Evolutionary conservation across 306 rosid genomes (phyloP).

Genomic region (Rosa persica): DNA sequence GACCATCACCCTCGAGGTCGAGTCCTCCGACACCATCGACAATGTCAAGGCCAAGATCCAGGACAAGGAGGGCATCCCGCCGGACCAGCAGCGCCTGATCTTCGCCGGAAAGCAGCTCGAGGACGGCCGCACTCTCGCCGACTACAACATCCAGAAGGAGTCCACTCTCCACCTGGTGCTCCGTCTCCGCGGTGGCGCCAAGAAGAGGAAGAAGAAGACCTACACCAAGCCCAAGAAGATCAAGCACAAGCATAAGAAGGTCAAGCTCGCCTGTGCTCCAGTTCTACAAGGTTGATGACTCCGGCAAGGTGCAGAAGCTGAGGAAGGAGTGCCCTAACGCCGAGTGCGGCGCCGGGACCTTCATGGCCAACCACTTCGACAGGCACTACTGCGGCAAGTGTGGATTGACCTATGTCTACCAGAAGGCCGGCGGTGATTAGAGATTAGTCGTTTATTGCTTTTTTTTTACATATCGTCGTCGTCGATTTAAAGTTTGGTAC

Average conservation of each 20-base stretch:
- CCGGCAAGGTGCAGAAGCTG: conserved; percentile 84
- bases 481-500: no score
- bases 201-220: conserved; percentile 97
- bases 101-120: conserved; percentile 96
- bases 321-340: conserved; percentile 93
- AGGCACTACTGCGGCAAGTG: conserved; percentile 97
- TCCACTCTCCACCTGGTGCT: conserved; percentile 88
- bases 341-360: conserved; percentile 89
- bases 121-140: conserved; percentile 95
- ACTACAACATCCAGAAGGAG: conserved; percentile 94
- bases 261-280: conserved; percentile 81
- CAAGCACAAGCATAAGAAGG: conserved; percentile 97
- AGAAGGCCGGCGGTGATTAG: conserved; percentile 77
- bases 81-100: conserved; percentile 93
- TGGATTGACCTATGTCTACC: conserved; percentile 81
- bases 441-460: not conserved
- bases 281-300: conserved; percentile 86
- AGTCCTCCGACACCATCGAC: conserved; percentile 89
- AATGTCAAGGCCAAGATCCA: conserved; percentile 91
- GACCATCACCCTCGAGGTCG: conserved; percentile 92
- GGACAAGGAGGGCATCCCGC: conserved; percentile 94
- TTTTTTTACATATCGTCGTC: not conserved
- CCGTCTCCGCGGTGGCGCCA: conserved; percentile 93
- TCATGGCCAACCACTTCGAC: conserved; percentile 92
- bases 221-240: conserved; percentile 95